phyloP scores from a whole-genome alignment of 1,284 basidiomycete genomes.

The Malassezia caprae region DNA sequence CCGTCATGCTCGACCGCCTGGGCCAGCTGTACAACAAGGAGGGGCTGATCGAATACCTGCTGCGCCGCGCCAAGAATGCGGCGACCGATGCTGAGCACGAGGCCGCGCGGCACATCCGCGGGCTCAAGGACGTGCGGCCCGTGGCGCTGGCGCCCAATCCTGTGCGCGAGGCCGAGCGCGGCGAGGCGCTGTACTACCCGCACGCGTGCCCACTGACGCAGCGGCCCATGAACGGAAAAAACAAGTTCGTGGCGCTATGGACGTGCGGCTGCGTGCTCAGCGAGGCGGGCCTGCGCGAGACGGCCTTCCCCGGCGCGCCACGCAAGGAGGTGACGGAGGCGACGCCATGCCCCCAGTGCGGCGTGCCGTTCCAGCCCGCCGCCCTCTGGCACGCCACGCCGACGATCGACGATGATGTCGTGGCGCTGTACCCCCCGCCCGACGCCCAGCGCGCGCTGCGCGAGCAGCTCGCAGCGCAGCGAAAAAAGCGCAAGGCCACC shows the following conservation, averaged over 20 bases:
- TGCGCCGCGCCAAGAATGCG: conserved; percentile 9
- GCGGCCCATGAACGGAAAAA: conserved; percentile 38
- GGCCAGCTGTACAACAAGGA: conserved; percentile 46
- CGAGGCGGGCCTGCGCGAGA: conserved; percentile 27
- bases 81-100: conserved; percentile 9
- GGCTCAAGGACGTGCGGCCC: conserved; percentile 31
- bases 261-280: conserved; percentile 38
- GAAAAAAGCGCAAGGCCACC: conserved; percentile 5
- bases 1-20: conserved; percentile 35
- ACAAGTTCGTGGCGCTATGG: conserved; percentile 35
- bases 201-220: conserved; percentile 40
- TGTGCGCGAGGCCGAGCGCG: conserved; percentile 1
- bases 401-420: conserved; percentile 18
- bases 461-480: conserved; percentile 14
- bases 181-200: conserved; percentile 20
- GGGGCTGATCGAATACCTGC: conserved; percentile 31
- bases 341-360: conserved; percentile 30
- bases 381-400: conserved; percentile 18
- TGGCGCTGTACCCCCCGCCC: conserved; percentile 26
- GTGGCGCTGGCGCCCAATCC: conserved; percentile 27
- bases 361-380: conserved; percentile 21
- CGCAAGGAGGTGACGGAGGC: not conserved
- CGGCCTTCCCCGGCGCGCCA: not conserved
- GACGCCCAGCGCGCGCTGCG: conserved; percentile 23
- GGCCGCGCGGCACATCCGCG: conserved; percentile 29